A percentile compares a stretch with the other conserved stretches of the same genome.
Evolutionary conservation across 2,329 filamentous ascomycete genomes (phyloP).

Genomic region (Aspergillus melleus): DNA sequence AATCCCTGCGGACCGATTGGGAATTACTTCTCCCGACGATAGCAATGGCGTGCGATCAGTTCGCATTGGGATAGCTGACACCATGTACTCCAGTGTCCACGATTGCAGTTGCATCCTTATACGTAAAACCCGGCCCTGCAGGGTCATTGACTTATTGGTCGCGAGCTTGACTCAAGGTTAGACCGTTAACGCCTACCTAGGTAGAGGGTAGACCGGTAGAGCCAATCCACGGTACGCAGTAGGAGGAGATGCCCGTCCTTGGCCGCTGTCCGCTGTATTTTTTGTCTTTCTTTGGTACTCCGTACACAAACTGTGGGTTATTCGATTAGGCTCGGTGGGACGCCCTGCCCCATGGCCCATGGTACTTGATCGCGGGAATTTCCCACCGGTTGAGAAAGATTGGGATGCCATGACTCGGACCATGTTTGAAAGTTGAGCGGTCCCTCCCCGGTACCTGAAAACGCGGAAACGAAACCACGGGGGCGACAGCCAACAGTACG

Average conservation of each 20-base stretch:
- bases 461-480: neutral
- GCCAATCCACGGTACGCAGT: slow-evolving; percentile 7
- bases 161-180: too few species aligned
- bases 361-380: slow-evolving; percentile 20
- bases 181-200: too few species aligned
- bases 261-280: slow-evolving; percentile 5
- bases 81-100: slow-evolving; percentile 7
- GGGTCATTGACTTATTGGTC: neutral
- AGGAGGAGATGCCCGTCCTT: too few species aligned
- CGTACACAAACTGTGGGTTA: slow-evolving; percentile 12
- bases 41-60: neutral
- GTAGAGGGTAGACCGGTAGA: neutral
- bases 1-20: slow-evolving; percentile 2
- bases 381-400: slow-evolving; percentile 16
- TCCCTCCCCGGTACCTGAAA: neutral
- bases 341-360: slow-evolving; percentile 23
- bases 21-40: neutral
- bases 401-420: slow-evolving; percentile 10
- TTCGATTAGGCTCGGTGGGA: slow-evolving; percentile 21
- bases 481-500: neutral
- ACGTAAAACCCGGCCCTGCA: neutral
- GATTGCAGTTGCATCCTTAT: too few species aligned
- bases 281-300: neutral
- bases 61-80: slow-evolving; percentile 11
- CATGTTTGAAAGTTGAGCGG: neutral